phyloP scores from a whole-genome alignment of 305 asterid species.

The Plantago lanceolata region DNA sequence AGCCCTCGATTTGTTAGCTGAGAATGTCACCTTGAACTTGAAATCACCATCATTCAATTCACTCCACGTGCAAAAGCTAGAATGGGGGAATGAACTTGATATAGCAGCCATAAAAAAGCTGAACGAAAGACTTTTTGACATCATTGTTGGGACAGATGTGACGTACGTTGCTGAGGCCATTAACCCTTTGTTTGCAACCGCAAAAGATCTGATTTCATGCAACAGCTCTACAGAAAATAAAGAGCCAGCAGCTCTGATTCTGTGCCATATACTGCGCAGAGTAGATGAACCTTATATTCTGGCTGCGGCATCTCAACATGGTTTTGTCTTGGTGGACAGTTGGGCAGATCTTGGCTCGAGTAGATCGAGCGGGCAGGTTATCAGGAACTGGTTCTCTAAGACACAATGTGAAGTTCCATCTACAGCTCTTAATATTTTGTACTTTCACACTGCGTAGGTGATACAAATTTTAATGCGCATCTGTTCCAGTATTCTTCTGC shows the following conservation, averaged over 20 bases:
- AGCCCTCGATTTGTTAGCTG: slow-evolving; percentile 52
- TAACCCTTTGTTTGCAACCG: slow-evolving; percentile 69
- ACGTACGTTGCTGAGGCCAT: slow-evolving; percentile 63
- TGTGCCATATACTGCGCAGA: slow-evolving; percentile 79
- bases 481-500: background rate
- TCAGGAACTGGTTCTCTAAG: slow-evolving; percentile 47
- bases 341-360: slow-evolving; percentile 46
- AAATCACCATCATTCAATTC: slow-evolving; percentile 30
- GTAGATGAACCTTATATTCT: slow-evolving; percentile 75
- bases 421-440: slow-evolving; percentile 63
- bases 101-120: slow-evolving; percentile 43
- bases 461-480: background rate
- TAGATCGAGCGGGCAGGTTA: slow-evolving; percentile 31
- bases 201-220: slow-evolving; percentile 50
- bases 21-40: slow-evolving; percentile 60
- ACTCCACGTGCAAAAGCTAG: slow-evolving; percentile 40
- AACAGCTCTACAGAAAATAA: slow-evolving; percentile 12
- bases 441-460: slow-evolving; percentile 38
- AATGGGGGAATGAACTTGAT: slow-evolving; percentile 71
- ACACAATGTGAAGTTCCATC: slow-evolving; percentile 35
- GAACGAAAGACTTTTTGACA: slow-evolving; percentile 53
- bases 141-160: slow-evolving; percentile 84
- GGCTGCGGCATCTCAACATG: slow-evolving; percentile 51
- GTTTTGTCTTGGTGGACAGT: slow-evolving; percentile 55
- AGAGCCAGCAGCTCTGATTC: slow-evolving; percentile 45